Evolutionary conservation across 1,284 basidiomycete species (phyloP), one percentile per base, ranked within the genome.

Genomic region (Apiotrichum akiyoshidainum): DNA sequence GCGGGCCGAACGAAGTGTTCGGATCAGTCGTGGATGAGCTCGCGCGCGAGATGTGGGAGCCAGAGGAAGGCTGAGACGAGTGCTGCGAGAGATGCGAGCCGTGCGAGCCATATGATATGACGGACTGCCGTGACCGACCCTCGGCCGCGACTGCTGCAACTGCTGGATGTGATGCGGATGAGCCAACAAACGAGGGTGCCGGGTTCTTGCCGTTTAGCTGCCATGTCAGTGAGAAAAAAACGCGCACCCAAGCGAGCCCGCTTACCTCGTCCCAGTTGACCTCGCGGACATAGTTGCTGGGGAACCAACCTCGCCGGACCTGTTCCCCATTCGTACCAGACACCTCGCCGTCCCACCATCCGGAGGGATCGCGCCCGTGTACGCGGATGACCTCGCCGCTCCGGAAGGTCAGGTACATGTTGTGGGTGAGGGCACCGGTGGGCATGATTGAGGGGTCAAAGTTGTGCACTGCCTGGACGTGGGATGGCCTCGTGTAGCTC

Each of bases 271-370:
- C 65, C 65, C 54, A 59, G 13, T 67, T 66, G 54, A 72, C 63
- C 58, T 74, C 68, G 35, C 67, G 61, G 12, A 80, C 78, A 64
- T 81, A 83, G 63, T 82, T 83, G 66, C 90, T 92, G n/a, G 95
- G 95, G 77, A 98, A 98, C 95, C 95, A 99, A n/a, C 96, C 96
- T 67, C 92, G 81, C 55, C 86, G 66, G 2, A 68, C 54, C 1
- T 71, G 70, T 6, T 26, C 31, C 14, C 49, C 52, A 44, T 51
- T 33, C 47, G 55, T 17, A n/a, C 34, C 22, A 12, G 33, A 13
- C 31, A 96, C 78, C 78, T 98, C 92, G 12, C 96, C 95, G 72
- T 99, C 94, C 95, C 95, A 98, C 96, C 96, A 99, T 0, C 95
- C 96, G 61, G 88, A 91, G 0, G 83, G 65, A 77, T 98, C 93